phyloP scores from a whole-genome alignment of 2,329 filamentous ascomycete genomes.

The Alternaria hordeiaustralica region DNA sequence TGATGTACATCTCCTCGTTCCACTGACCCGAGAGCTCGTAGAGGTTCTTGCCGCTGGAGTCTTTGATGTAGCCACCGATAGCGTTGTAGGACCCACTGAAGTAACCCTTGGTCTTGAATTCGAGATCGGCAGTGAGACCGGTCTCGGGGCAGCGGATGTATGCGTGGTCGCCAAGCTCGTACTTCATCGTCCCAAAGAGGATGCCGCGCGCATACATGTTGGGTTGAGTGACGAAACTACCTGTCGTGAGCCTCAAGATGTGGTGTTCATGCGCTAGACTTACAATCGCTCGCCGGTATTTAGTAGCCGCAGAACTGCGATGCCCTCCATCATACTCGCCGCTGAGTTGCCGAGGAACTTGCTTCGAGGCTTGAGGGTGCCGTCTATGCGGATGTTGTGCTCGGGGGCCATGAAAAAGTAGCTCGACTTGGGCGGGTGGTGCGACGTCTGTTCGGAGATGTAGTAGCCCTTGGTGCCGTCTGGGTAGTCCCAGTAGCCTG shows the following conservation, averaged over 20 bases:
- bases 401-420: conserved; percentile 99
- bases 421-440: conserved; percentile 97
- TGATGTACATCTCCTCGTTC: conserved; percentile 95
- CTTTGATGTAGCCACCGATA: conserved; percentile 89
- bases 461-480: conserved; percentile 90
- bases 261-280: not conserved
- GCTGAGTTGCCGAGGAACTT: conserved; percentile 97
- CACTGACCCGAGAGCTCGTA: conserved; percentile 89
- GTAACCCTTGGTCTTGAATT: conserved; percentile 99
- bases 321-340: conserved; percentile 97
- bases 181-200: conserved; percentile 99
- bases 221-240: conserved; percentile 88
- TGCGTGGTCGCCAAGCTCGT: conserved; percentile 95
- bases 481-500: conserved; percentile 92
- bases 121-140: conserved; percentile 85
- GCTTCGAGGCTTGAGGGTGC: conserved; percentile 91
- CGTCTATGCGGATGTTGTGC: conserved; percentile 93
- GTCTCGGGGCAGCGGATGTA: conserved; percentile 90
- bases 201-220: conserved; percentile 99
- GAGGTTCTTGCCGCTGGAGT: conserved; percentile 83
- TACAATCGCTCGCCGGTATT: conserved; percentile 93
- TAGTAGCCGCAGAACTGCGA: conserved; percentile 81
- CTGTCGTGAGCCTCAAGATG: conserved; percentile 14
- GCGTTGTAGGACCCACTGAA: conserved; percentile 96
- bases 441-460: conserved; percentile 95